Conservation (phyloP, 495 filamentous ascomycete genomes). For the Stereocaulon alpinum region DNA sequence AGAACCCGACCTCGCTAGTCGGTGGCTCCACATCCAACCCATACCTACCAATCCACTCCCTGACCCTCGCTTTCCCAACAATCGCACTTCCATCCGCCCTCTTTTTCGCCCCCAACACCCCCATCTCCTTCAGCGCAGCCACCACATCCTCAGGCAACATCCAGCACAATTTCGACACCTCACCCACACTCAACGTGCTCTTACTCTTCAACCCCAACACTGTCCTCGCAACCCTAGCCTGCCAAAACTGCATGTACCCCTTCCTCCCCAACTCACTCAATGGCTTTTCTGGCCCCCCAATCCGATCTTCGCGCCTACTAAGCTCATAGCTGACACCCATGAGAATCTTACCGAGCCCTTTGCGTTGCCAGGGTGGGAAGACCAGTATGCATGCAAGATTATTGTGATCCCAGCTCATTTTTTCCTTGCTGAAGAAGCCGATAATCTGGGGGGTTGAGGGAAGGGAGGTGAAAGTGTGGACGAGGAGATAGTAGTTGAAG, state of each 20-base stretch:
- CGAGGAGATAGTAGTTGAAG: constrained; percentile 91
- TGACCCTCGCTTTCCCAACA: constrained; percentile 37
- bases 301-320: constrained; percentile 68
- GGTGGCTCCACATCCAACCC: constrained; percentile 37
- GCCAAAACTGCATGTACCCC: constrained; percentile 79
- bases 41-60: constrained; percentile 36
- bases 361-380: constrained; percentile 90
- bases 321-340: constrained; percentile 93
- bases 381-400: constrained; percentile 95
- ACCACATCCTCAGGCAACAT: constrained; percentile 77
- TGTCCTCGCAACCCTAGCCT: constrained; percentile 62
- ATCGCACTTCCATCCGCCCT: constrained; percentile 27
- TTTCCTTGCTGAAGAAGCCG: constrained; percentile 97
- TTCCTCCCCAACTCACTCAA: constrained; percentile 71
- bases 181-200: constrained; percentile 39
- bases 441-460: constrained; percentile 47
- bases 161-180: constrained; percentile 57
- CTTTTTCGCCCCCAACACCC: constrained; percentile 49
- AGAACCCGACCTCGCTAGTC: constrained; percentile 39
- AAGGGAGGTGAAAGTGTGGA: constrained; percentile 41
- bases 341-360: constrained; percentile 75
- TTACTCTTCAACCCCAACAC: constrained; percentile 37
- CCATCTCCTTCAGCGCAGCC: constrained; percentile 66
- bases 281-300: constrained; percentile 90
- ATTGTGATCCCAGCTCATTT: constrained; percentile 96